A percentile compares a stretch with the other conserved stretches of the same genome.
These are phyloP conservation scores for Acanthamoeba royreba DNA, from an alignment of 208 protist species.

Conservation along the genomic window DNA sequence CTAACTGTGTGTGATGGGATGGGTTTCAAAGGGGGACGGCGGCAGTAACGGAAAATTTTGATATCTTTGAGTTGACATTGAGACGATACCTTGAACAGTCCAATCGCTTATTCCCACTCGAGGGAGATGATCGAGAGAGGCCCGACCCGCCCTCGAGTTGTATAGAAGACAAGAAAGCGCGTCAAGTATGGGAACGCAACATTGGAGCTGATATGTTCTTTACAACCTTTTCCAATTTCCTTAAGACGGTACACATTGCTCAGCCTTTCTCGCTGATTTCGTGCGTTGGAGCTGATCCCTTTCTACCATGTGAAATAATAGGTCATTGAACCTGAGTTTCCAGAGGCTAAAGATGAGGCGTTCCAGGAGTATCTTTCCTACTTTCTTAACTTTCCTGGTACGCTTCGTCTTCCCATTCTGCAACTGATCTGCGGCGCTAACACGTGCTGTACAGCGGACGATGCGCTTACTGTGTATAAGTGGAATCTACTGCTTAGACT, in stretches of 20 bases:
- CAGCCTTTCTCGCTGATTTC: not conserved
- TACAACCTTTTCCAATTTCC: not conserved
- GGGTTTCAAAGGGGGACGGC: not conserved
- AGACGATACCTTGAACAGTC: slow-evolving; percentile 30
- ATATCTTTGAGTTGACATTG: slow-evolving; percentile 37
- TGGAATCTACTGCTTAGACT: slow-evolving; percentile 34
- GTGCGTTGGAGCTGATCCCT: too few relatives aligned
- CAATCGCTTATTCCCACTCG: slow-evolving; percentile 27
- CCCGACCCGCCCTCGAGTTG: slow-evolving; percentile 18
- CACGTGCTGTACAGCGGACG: not conserved
- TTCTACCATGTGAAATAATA: too few relatives aligned
- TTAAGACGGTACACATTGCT: not conserved
- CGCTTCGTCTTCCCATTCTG: not conserved
- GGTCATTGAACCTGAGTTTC: slow-evolving; percentile 14
- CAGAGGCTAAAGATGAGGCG: not conserved
- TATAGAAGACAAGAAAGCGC: slow-evolving; percentile 32
- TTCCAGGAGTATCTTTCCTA: slow-evolving; percentile 5
- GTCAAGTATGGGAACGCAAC: not conserved
- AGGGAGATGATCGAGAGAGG: not conserved
- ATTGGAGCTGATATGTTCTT: not conserved
- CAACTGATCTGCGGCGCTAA: not conserved
- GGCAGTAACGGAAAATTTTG: slow-evolving; percentile 39
- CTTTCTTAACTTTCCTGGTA: slow-evolving; percentile 40
- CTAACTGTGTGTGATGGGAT: too few relatives aligned
- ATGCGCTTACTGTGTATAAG: slow-evolving; percentile 22